phyloP scores from a whole-genome alignment of 805 yeast genomes.

The Kodamaea sagamina region DNA sequence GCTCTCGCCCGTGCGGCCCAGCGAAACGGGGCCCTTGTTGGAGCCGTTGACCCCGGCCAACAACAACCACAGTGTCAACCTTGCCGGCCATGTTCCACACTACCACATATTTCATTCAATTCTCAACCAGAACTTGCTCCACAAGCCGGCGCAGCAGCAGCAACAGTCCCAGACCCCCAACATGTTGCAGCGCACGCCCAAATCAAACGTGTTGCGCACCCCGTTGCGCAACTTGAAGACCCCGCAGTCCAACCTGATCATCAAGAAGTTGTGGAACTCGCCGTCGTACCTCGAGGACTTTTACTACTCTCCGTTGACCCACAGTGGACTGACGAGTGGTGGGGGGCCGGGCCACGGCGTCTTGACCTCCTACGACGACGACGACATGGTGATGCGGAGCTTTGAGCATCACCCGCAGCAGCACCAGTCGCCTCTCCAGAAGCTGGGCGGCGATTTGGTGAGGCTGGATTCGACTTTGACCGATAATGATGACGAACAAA shows the following conservation, averaged over 20 bases:
- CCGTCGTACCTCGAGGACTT: conserved; percentile 70
- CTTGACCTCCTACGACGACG: conserved; percentile 47
- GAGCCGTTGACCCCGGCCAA: conserved; percentile 61
- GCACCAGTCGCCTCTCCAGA: conserved; percentile 16
- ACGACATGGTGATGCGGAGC: conserved; percentile 46
- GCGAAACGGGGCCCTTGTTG: conserved; percentile 64
- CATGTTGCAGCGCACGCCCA: conserved; percentile 29
- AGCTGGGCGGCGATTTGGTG: conserved; percentile 8
- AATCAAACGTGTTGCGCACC: conserved; percentile 31
- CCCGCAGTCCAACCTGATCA: conserved; percentile 45
- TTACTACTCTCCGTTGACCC: conserved; percentile 47
- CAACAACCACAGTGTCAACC: conserved; percentile 14
- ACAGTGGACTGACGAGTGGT: conserved; percentile 8
- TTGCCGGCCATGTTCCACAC: conserved; percentile 9
- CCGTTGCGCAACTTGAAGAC: conserved; percentile 40
- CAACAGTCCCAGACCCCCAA: conserved; percentile 6
- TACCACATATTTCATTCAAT: conserved; percentile 14
- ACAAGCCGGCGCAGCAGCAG: conserved; percentile 13
- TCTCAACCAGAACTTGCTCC: conserved; percentile 21
- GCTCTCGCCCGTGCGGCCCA: conserved; percentile 57
- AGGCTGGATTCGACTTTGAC: conserved; percentile 12
- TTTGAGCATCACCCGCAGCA: conserved; percentile 31
- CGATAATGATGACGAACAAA: conserved; percentile 14
- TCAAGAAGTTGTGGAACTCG: conserved; percentile 61
- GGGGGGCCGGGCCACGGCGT: conserved; percentile 11